Evolutionary conservation across 176 grass and related monocot genomes (phyloP), one percentile per base, ranked within the genome.

Genomic region (Tuctoria greenei): DNA sequence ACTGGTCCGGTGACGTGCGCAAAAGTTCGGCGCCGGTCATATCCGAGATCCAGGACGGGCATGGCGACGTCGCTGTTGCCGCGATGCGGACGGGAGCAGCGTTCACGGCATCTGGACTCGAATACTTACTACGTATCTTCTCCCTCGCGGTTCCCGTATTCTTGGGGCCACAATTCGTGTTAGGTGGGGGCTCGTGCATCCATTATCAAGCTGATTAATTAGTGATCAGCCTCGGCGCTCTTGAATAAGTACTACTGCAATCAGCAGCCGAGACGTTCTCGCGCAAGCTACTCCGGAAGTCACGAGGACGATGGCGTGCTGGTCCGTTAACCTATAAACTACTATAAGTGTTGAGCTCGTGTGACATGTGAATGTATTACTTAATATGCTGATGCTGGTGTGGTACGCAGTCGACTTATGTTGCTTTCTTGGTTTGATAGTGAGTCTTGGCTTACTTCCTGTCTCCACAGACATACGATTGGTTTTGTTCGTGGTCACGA

Each of bases 21-120:
- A 67, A 37, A 73, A 54, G 74, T 73, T 82, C 23, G 80, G 74
- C 60, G 73, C 18, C 49, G 20, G 74, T 87, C 80, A 55, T 42
- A 28, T 83, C 85, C 1, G 45, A 21, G 49, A 9, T 40, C 73
- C 73, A 27, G 57, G 27, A 27, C 34, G 58, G 71, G n/a, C 67
- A 41, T 69, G 36, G 67, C 67, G 67, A 11, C 59, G 75, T 78
- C 15, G 75, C 74, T 72, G 67, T 78, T 47, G 43, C 70, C 52
- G 62, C 77, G 44, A 56, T 66, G 37, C 45, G 39, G 17, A 69
- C 52, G 55, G 62, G 13, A 58, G n/a, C 62, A 58, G n/a, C 62
- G 10, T 16, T 17, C 23, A 14, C n/a, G 14, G 4, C 55, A 1
- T 54, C 21, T 58, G 71, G 43, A 15, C 59, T 36, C 18, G 70